A percentile compares a stretch with the other conserved stretches of the same genome.
phyloP scores from a whole-genome alignment of 2,329 filamentous ascomycete species.

The Cordyceps sp. region DNA sequence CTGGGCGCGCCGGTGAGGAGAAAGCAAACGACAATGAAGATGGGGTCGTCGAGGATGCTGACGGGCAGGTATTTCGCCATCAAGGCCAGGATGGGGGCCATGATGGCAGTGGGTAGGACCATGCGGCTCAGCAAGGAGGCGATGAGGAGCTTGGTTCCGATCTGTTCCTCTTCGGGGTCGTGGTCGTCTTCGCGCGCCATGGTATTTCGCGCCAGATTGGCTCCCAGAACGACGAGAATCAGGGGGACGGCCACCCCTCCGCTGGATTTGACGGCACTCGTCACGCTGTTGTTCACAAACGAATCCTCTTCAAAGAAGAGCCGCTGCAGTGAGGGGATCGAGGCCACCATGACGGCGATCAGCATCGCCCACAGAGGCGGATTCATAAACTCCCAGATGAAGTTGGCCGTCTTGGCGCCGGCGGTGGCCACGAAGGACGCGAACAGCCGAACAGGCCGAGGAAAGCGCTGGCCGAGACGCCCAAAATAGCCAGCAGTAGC shows the following conservation, averaged over 20 bases:
- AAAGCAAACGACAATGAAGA: constrained; percentile 97
- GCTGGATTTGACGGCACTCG: constrained; percentile 68
- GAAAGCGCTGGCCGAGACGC: constrained; percentile 20
- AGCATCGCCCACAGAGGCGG: constrained; percentile 97
- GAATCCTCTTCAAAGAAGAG: constrained; percentile 81
- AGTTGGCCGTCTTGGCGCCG: constrained; percentile 34
- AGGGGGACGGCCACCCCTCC: constrained; percentile 86
- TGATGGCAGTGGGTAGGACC: constrained; percentile 78
- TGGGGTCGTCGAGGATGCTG: constrained; percentile 91
- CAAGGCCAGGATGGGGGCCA: constrained; percentile 78
- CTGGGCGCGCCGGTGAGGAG: constrained; percentile 86
- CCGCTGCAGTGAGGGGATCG: constrained; percentile 63
- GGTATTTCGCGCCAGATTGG: constrained; percentile 86
- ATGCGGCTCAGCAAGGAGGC: constrained; percentile 80
- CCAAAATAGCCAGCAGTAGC: constrained; percentile 7
- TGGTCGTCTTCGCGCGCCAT: constrained; percentile 47
- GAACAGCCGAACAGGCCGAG: constrained; percentile 20
- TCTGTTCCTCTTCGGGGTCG: constrained; percentile 53
- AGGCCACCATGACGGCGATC: constrained; percentile 76
- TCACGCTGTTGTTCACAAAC: constrained; percentile 86
- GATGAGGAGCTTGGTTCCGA: constrained; percentile 62
- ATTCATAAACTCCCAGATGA: constrained; percentile 92
- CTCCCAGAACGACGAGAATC: constrained; percentile 87
- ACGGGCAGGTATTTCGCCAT: constrained; percentile 81
- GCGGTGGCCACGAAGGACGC: constrained; percentile 15